Conservation (phyloP, 257 asterid genomes). For the Solanum tarapatanum region DNA sequence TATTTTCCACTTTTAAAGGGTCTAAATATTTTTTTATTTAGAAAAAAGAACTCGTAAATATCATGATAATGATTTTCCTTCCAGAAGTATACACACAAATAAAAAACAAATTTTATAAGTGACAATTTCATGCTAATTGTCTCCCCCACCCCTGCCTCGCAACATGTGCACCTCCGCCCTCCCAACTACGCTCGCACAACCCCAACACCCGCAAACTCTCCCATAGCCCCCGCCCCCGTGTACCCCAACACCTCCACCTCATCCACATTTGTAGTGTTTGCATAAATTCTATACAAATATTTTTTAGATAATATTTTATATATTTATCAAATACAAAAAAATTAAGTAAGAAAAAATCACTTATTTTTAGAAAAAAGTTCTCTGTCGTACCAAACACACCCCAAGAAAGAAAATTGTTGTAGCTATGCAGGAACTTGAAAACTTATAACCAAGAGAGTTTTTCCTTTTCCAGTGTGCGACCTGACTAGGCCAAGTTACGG, state of each 20-base stretch:
- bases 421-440: background rate
- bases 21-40: background rate
- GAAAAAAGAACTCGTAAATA: background rate
- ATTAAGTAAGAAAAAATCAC: background rate
- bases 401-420: background rate
- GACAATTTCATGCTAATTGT: background rate
- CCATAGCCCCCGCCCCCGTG: background rate
- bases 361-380: background rate
- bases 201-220: background rate
- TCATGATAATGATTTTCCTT: background rate
- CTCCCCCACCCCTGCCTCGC: background rate
- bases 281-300: background rate
- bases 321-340: background rate
- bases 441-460: background rate
- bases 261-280: background rate
- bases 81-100: background rate
- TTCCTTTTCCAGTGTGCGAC: background rate
- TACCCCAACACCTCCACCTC: background rate
- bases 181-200: background rate
- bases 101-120: background rate
- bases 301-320: background rate
- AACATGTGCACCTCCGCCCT: background rate
- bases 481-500: background rate
- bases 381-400: background rate
- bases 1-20: background rate